Base-by-base conservation (phyloP, 2,329 filamentous ascomycete genomes). In the Ophiostoma australiae region DNA sequence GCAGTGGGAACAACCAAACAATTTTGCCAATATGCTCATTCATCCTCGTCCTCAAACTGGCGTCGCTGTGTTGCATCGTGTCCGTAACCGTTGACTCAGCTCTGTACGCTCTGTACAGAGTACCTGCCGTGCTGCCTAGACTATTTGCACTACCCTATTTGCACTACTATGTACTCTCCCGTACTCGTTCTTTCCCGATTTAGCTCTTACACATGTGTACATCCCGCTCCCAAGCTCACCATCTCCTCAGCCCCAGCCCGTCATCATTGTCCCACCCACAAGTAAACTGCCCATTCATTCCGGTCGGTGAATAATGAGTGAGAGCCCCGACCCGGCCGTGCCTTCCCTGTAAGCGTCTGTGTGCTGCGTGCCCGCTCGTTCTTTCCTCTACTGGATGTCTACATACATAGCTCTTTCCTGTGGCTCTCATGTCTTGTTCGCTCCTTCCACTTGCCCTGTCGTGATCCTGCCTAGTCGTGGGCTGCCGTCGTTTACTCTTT, bases 181-280 rank as follows among this genome's bases (percentile, higher is more conserved):
- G 52, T 58, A 58, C 52, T 63, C 63, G 31, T 33, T 37, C 63
- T 66, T 66, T 66, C 63, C 63, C 63, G 63, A 66, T 66, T 66
- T 66, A 66, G 63, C 63, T 66, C 33, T 66, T 66, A 66, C 63
- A 66, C 33, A 31, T 31, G 27, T 31, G 27, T 31, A 41, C 39
- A 13, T 39, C 20, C 11, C 63, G 20, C 35, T 17, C 52, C n/a
- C 23, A 13, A 58, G 52, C 52, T 52, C 48, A 52, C 48, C 48
- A 52, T 52, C 48, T 31, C 37, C 37, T 58, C 52, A 58, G 52
- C 52, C 52, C 52, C 52, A 58, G 52, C 52, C 58, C 58, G 35
- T 35, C 58, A 63, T 31, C 58, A 63, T 63, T 33, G 58, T 63
- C 27, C 27, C 27, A 63, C 58, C 52, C 52, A 58, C 6, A 27